Base-by-base conservation (phyloP, 306 rosid genomes). In the Medicago truncatula region DNA sequence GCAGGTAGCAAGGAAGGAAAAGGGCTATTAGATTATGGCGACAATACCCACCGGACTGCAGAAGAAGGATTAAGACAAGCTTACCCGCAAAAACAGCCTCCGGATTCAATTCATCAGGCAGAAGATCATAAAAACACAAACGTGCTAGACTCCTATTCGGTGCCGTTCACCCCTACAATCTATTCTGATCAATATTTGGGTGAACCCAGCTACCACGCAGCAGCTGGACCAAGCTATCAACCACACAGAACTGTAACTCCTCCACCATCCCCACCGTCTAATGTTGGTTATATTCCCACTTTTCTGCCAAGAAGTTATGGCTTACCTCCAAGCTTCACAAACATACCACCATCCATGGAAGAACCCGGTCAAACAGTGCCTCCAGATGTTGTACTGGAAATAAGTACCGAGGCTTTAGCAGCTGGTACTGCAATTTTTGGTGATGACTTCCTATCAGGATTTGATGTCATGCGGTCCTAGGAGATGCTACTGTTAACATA, bases 371-470 rank as follows among this genome's bases (percentile, higher is more conserved):
- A 65, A 38, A 83, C 76, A 28, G 88, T 67, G 65, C 81, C 77
- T 52, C 31, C 87, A 44, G 87, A 80, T 21, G 77, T 88, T 69
- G 88, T 81, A 74, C 11, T 88, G 87, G 97, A 90, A 62, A 39
- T 89, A 47, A 93, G 91, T 15, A 91, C 93, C 7, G 96, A 86
- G 80, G 96, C 97, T 60, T 85, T 90, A 67, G 98, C 92, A 20
- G 96, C 96, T 3, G 96, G 98, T 80, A 88, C 96, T 63, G 86
- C 86, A 75, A 88, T 93, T 73, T 93, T 88, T 53, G 98, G 98
- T 10, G 96, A 91, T 74, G 96, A 90, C 79, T 87, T 93, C 66
- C 66, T 93, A 88, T 84, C 93, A 9, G 96, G 96, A 60, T 85
- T 88, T 76, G 84, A 84, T 66, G 84, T 79, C 84, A 88, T 34